A percentile compares a stretch with the other conserved stretches of the same genome.
phyloP scores from a whole-genome alignment of 2,329 filamentous ascomycete genomes.

The Colletotrichum zoysiae region DNA sequence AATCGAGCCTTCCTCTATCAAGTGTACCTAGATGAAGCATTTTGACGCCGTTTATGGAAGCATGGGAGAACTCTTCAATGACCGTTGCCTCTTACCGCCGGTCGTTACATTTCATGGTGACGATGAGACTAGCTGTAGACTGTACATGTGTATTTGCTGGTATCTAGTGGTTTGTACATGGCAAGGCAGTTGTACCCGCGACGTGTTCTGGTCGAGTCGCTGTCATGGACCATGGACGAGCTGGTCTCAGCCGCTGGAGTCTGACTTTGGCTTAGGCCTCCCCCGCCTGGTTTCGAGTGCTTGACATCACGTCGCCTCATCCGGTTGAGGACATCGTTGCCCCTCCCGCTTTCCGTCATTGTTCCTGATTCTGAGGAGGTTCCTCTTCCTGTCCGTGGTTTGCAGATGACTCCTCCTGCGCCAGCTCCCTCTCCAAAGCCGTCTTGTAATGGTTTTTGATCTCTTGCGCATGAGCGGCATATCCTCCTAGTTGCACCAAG shows the following conservation, averaged over 20 bases:
- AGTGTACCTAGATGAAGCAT: slow-evolving; percentile 71
- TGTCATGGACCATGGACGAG: neutral
- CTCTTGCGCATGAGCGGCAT: slow-evolving; percentile 44
- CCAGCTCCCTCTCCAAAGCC: slow-evolving; percentile 45
- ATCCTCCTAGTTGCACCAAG: slow-evolving; percentile 43
- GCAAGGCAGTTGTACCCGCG: neutral
- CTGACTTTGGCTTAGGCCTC: neutral
- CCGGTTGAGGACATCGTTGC: neutral
- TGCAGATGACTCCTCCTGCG: slow-evolving; percentile 7
- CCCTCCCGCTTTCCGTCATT: no score
- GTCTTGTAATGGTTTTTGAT: slow-evolving; percentile 42
- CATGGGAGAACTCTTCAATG: slow-evolving; percentile 74
- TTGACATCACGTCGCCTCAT: neutral
- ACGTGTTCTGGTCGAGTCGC: no score
- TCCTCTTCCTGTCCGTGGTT: neutral
- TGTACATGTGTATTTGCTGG: neutral
- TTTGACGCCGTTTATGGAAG: slow-evolving; percentile 78
- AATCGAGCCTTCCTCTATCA: slow-evolving; percentile 80
- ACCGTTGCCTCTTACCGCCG: slow-evolving; percentile 79
- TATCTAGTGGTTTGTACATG: neutral
- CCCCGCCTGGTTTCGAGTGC: neutral
- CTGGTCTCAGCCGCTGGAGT: neutral
- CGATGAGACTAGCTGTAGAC: slow-evolving; percentile 1
- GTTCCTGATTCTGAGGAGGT: slow-evolving; percentile 4
- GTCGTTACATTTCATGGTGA: slow-evolving; percentile 69